Conservation (phyloP, 306 rosid species). For the Vigna unguiculata region DNA sequence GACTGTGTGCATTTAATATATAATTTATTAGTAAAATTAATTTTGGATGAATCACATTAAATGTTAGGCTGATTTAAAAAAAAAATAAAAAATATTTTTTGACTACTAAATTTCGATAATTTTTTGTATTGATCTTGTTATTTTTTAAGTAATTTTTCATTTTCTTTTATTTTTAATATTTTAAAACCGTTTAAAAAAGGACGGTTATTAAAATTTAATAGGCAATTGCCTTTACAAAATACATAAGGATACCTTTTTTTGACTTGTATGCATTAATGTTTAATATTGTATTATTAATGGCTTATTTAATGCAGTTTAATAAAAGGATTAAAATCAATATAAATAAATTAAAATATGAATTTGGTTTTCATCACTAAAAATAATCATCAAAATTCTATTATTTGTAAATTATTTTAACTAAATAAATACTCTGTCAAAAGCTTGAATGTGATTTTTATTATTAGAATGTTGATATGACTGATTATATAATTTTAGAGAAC, state of each 20-base stretch:
- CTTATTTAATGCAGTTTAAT: background rate
- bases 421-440: background rate
- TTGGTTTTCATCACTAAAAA: background rate
- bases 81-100: too few relatives aligned
- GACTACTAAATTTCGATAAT: too few relatives aligned
- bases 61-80: too few relatives aligned
- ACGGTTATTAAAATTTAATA: too few relatives aligned
- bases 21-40: background rate
- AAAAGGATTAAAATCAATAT: background rate
- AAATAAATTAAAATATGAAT: background rate
- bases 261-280: background rate
- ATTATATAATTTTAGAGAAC: background rate
- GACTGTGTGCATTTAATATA: background rate
- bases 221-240: too few relatives aligned
- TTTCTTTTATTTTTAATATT: too few relatives aligned
- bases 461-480: background rate
- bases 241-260: too few relatives aligned
- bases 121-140: too few relatives aligned
- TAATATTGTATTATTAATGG: background rate
- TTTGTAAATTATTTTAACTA: background rate
- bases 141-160: too few relatives aligned
- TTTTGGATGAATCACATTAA: background rate
- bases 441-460: background rate
- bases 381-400: background rate
- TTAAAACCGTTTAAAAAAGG: too few relatives aligned